Evolutionary conservation across 2,329 filamentous ascomycete species (phyloP).

Genomic region (Talaromyces sp.): DNA sequence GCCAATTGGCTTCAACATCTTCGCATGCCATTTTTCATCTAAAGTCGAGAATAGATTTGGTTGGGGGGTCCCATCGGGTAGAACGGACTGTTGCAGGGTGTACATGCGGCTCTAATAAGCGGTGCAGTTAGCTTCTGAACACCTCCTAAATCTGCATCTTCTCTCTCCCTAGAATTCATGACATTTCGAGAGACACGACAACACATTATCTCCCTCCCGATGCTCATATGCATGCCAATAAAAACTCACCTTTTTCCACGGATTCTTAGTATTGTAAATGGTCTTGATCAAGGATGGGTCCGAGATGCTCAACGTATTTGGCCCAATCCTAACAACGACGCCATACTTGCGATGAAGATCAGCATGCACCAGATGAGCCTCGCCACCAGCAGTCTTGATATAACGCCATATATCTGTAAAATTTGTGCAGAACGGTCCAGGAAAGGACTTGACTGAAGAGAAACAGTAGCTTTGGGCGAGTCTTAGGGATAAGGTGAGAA

Average conservation of each 20-base stretch:
- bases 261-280: conserved; percentile 76
- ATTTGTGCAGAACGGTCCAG: conserved; percentile 66
- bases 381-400: conserved; percentile 62
- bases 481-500: not conserved
- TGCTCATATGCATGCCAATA: not conserved
- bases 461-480: conserved; percentile 24
- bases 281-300: conserved; percentile 69
- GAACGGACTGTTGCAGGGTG: conserved; percentile 12
- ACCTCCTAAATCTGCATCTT: not conserved
- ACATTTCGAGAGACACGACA: not conserved
- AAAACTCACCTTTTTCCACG: conserved; percentile 29
- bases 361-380: conserved; percentile 66
- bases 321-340: conserved; percentile 70
- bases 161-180: not conserved
- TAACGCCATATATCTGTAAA: conserved; percentile 74
- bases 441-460: conserved; percentile 50
- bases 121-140: not conserved
- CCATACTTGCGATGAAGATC: conserved; percentile 69
- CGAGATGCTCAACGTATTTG: conserved; percentile 71
- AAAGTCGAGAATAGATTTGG: conserved; percentile 15
- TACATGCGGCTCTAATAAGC: conserved; percentile 12
- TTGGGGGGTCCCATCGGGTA: conserved; percentile 11
- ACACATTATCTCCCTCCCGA: not conserved
- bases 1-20: conserved; percentile 1
- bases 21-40: conserved; percentile 14